Evolutionary conservation across 2,329 filamentous ascomycete genomes (phyloP), one percentile per base, ranked within the genome.

Genomic region (Teratosphaeria gauchensis): DNA sequence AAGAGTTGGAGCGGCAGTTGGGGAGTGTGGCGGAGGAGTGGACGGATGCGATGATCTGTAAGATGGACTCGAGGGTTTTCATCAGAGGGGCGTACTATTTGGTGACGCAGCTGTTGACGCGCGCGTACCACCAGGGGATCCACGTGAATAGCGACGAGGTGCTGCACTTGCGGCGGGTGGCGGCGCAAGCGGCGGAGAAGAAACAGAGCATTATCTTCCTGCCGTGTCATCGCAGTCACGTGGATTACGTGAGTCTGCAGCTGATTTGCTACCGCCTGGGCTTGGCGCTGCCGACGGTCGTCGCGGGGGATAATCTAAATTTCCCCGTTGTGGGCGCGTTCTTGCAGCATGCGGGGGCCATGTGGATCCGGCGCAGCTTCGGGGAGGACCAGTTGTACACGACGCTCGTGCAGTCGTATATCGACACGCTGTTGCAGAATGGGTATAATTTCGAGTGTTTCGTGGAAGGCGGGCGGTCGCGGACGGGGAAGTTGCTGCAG

Each of bases 371-470:
- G 55, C 80, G 94, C 53, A 89, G 89, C 55, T 99, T 99, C 73
- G 92, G 91, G 51, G 89, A 96, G 62, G 94, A 99, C 71, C 84
- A 88, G 38, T 77, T 99, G 0, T 99, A 99, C 72, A 84, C 85
- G 4, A 92, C 92, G 0, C 79, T 97, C n/a, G 92, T 99, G 6
- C 94, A 99, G 73, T 84, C 91, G 6, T 99, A 99, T 69, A 91
- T 99, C 66, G 94, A 99, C 72, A 95, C 90, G 0, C 73, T 99
- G 51, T 78, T 99, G 2, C 89, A 94, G 69, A 86, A 90, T 63
- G 94, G 94, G 0, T 96, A 87, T 74, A 97, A 99, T 71, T 84
- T 99, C 54, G 92, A 96, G 73, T 99, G 94, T 73, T 99, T 99
- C 68, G 95, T 99, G 35, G 94, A 99, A 76, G 94, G 94, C 16